Evolutionary conservation across 306 rosid species (phyloP).

Genomic region (apple (Malus domestica)): ASM211411v1 NC_041791.1:31047501-31048000

Average conservation of each 20-base stretch:
- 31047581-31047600: too few relatives aligned
- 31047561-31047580: fast-evolving
- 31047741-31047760: background rate
- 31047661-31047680: background rate
- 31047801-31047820: too few relatives aligned
- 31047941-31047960: background rate
- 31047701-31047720: background rate
- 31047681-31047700: background rate
- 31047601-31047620: too few relatives aligned
- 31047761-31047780: background rate
- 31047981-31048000: background rate
- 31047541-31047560: too few relatives aligned
- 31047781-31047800: background rate
- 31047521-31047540: too few relatives aligned
- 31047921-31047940: constrained; percentile 2
- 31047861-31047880: background rate
- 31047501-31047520: background rate
- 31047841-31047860: constrained; percentile 2
- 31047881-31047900: background rate
- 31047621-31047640: too few relatives aligned
- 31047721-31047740: background rate
- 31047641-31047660: too few relatives aligned
- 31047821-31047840: background rate
- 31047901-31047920: background rate
- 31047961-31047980: background rate